A percentile compares a stretch with the other conserved stretches of the same genome.
Conservation (phyloP, 371 early-diverging fungal genomes). For the Entomophthora muscae region DNA sequence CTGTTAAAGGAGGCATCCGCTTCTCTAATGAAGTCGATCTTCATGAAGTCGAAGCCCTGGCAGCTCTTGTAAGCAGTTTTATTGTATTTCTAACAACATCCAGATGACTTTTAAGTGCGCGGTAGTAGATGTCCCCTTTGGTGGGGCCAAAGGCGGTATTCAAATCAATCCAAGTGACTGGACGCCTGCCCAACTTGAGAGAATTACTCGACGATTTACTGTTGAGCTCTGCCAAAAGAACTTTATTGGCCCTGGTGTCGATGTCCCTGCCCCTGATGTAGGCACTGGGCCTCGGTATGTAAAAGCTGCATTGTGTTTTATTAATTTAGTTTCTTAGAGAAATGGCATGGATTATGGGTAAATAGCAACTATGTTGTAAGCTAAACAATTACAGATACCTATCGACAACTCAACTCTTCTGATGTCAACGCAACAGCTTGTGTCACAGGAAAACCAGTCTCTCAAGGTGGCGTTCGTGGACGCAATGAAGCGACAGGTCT, state of each 20-base stretch:
- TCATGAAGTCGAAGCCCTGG: constrained; percentile 73
- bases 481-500: constrained; percentile 81
- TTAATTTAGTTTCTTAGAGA: constrained; percentile 27
- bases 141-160: constrained; percentile 10
- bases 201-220: constrained; percentile 77
- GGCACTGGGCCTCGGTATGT: constrained; percentile 38
- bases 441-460: constrained; percentile 78
- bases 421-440: constrained; percentile 74
- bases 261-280: constrained; percentile 80
- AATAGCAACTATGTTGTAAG: not conserved
- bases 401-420: constrained; percentile 64
- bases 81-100: too few species aligned
- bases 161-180: constrained; percentile 11
- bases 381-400: constrained; percentile 39
- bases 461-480: constrained; percentile 77
- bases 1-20: constrained; percentile 34
- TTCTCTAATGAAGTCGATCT: constrained; percentile 10
- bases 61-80: constrained; percentile 27
- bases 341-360: constrained; percentile 72
- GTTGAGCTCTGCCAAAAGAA: constrained; percentile 83
- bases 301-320: not conserved
- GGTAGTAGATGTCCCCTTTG: constrained; percentile 67
- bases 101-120: constrained; percentile 84
- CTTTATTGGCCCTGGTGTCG: constrained; percentile 30
- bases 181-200: constrained; percentile 54